These are phyloP conservation scores for Trichothecium roseum DNA, from an alignment of 2,329 filamentous ascomycete species.

Conservation along the genomic window DNA sequence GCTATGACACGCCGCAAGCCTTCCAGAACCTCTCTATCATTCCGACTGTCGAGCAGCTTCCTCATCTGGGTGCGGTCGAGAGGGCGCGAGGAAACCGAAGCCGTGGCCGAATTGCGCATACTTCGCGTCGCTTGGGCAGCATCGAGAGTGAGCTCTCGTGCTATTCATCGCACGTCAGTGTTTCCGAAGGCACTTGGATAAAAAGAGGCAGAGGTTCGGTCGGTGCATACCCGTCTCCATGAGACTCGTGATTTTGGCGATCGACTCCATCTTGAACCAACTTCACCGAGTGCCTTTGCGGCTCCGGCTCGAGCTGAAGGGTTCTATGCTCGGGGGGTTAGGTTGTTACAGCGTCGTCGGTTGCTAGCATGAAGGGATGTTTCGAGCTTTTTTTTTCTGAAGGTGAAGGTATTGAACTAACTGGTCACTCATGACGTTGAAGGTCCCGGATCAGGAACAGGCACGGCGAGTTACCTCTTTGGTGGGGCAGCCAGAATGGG, in stretches of 20 bases:
- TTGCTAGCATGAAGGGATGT: too few relatives aligned
- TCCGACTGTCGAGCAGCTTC: slow-evolving; percentile 87
- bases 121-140: slow-evolving; percentile 80
- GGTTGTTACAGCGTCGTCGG: too few relatives aligned
- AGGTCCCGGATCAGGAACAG: too few relatives aligned
- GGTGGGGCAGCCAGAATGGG: too few relatives aligned
- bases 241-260: slow-evolving; percentile 85
- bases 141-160: slow-evolving; percentile 94
- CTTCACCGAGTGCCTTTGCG: neutral
- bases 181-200: slow-evolving; percentile 7
- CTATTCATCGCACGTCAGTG: slow-evolving; percentile 32
- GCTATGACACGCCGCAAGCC: slow-evolving; percentile 81
- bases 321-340: too few relatives aligned
- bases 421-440: too few relatives aligned
- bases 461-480: too few relatives aligned
- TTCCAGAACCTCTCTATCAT: slow-evolving; percentile 86
- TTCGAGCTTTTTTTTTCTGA: too few relatives aligned
- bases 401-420: too few relatives aligned
- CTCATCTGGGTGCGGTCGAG: slow-evolving; percentile 79
- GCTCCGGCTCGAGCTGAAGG: neutral
- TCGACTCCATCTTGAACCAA: slow-evolving; percentile 69
- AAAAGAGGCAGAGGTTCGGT: slow-evolving; percentile 3
- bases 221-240: slow-evolving; percentile 73
- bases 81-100: slow-evolving; percentile 43
- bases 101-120: slow-evolving; percentile 25